phyloP scores from a whole-genome alignment of 2,329 filamentous ascomycete species.

The Immersiporthe knoxdaviesiana region DNA sequence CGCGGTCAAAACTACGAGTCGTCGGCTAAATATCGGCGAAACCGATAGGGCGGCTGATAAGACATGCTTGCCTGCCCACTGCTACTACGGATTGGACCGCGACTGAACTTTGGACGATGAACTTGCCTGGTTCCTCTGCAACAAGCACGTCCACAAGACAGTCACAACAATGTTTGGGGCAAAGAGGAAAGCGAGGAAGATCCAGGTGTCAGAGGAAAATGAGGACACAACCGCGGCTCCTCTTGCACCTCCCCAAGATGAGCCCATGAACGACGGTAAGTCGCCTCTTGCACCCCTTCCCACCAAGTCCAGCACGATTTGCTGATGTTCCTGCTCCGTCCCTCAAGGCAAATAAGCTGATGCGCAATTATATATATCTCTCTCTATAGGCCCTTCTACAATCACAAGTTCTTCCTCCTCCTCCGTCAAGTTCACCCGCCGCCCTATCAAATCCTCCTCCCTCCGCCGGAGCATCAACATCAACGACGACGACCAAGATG shows the following conservation, averaged over 20 bases:
- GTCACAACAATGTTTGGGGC: constrained; percentile 54
- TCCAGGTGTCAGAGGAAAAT: constrained; percentile 71
- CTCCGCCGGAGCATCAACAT: constrained; percentile 60
- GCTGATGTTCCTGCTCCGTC: constrained; percentile 30
- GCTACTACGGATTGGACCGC: too few relatives aligned
- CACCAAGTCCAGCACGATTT: constrained; percentile 18
- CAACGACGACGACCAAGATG: constrained; percentile 41
- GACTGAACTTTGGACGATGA: neutral
- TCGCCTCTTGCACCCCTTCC: constrained; percentile 24
- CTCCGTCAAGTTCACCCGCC: constrained; percentile 52
- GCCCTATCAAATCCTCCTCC: constrained; percentile 61
- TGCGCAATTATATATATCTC: constrained; percentile 31
- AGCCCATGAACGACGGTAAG: constrained; percentile 44
- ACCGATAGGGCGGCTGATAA: constrained; percentile 34
- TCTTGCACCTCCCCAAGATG: constrained; percentile 32
- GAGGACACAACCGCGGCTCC: constrained; percentile 45
- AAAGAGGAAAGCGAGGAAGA: constrained; percentile 75
- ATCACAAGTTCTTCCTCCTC: constrained; percentile 41
- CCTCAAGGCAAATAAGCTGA: constrained; percentile 35
- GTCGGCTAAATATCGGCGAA: constrained; percentile 27
- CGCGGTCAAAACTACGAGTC: constrained; percentile 24
- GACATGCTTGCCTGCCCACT: neutral
- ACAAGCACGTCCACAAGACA: neutral
- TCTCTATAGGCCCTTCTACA: constrained; percentile 30
- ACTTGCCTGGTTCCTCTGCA: neutral